Base-by-base conservation (phyloP, 192 early-diverging fungal genomes). In the Entomortierella chlamydospora region DNA sequence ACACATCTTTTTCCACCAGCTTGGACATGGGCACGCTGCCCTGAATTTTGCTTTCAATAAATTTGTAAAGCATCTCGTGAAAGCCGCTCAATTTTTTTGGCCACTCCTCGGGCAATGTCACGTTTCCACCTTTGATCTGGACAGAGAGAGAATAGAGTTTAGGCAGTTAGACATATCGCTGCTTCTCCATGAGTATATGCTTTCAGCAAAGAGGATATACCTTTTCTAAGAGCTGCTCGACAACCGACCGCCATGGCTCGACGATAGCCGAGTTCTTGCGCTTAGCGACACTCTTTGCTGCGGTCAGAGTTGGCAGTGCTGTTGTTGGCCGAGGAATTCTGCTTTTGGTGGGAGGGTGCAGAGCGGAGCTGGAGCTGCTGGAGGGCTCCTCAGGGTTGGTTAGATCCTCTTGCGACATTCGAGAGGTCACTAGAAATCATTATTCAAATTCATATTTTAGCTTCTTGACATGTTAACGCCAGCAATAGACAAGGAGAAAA, bases 161-260 rank as follows among this genome's bases (percentile, higher is more conserved):
- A 62, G 28, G 55, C 31, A 45, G 42, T 41, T 6, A 23, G 29
- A 51, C 45, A 29, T 62, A 20, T 0, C 18, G 58, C 22, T 45
- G 57, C 56, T 15, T 23, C 28, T 54, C 52, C 52, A 28, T 54
- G 28, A 10, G 28, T 54, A 18, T 51, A 59, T 72, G 57, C 37
- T 62, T 30, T 39, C 4, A 61, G 30, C 49, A 61, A 66, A 62
- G 33, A 60, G 25, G 51, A 54, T 37, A 41, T 61, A 61, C 63
- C 64, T 74, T 74, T 58, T 74, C 72, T 41, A 74, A 49, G 64
- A 67, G 72, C n/a, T 61, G 47, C 23, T 66, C 57, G 15, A 67
- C 58, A 47, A 74, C 50, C 41, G 64, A 67, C 29, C 43, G 64
- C 58, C 64, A 74, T 67, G 64, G 72, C 64, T 73, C 57, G 8